These are phyloP conservation scores for Eimeria falciformis DNA, from an alignment of 169 alveolate species.

Conservation along the genomic window DNA sequence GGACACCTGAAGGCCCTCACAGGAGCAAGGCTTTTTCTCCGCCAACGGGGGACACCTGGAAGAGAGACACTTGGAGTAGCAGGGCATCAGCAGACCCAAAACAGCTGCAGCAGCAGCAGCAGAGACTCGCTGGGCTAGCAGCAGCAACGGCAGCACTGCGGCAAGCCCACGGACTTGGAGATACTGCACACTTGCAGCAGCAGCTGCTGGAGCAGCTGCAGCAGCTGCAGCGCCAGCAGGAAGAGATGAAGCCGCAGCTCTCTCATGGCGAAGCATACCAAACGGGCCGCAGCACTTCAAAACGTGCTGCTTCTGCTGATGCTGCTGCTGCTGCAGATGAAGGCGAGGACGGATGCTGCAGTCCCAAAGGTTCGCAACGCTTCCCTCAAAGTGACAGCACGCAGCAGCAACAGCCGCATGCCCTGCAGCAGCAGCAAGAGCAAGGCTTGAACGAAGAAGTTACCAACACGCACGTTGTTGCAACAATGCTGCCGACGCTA, in stretches of 20 bases:
- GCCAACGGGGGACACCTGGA: not conserved
- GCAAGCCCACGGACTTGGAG: not conserved
- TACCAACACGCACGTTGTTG: too few species aligned
- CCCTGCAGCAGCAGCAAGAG: too few species aligned
- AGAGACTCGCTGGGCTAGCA: constrained; percentile 5
- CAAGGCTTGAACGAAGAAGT: too few species aligned
- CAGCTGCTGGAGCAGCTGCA: constrained; percentile 10
- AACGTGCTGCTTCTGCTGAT: too few species aligned
- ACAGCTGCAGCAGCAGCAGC: not conserved
- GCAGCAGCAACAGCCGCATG: too few species aligned
- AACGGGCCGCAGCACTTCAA: not conserved
- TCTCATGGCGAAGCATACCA: not conserved
- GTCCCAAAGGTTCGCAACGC: too few species aligned
- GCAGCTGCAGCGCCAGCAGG: not conserved
- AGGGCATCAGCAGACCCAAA: too few species aligned
- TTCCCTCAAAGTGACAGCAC: too few species aligned
- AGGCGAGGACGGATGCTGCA: too few species aligned
- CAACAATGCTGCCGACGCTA: too few species aligned
- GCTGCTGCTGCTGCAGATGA: too few species aligned
- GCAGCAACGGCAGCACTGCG: not conserved
- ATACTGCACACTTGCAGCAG: not conserved
- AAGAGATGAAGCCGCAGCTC: not conserved
- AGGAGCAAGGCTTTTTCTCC: not conserved
- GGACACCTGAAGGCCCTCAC: not conserved
- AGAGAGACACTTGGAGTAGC: not conserved